Percentiles rank a stretch among this genome's conserved stretches.
Evolutionary conservation across 2,329 filamentous ascomycete species (phyloP).

Genomic region (Verticillium alfalfae): DNA sequence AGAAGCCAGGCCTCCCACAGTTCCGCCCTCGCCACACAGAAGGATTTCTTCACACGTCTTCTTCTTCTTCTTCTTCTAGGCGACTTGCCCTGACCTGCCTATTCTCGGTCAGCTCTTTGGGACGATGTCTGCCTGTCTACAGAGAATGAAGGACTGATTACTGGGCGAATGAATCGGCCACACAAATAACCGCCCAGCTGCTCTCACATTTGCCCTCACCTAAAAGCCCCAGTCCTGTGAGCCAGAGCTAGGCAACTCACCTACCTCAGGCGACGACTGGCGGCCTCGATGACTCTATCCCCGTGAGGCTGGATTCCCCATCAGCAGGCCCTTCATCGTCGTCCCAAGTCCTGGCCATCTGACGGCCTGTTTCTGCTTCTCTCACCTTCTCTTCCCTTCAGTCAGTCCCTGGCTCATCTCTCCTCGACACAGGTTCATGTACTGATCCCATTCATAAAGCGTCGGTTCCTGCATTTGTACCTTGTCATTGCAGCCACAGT

Average conservation of each 20-base stretch:
- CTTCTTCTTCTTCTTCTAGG: neutral
- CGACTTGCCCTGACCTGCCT: neutral
- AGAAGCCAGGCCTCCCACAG: neutral
- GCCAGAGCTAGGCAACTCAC: too few species aligned
- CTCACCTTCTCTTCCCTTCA: neutral
- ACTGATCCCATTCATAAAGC: neutral
- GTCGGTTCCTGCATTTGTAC: neutral
- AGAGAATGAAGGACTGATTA: neutral
- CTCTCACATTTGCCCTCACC: neutral
- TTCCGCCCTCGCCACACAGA: neutral
- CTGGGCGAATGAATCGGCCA: neutral
- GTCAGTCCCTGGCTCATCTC: neutral
- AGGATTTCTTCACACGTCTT: neutral
- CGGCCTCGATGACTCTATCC: neutral
- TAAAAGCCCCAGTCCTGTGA: neutral
- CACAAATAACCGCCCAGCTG: neutral
- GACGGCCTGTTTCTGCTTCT: neutral
- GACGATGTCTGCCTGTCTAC: neutral
- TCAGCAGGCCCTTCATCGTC: neutral
- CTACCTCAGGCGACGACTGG: neutral
- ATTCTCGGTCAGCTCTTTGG: neutral
- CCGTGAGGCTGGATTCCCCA: neutral
- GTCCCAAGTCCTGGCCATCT: neutral
- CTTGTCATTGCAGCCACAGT: neutral
- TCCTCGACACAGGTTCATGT: neutral